Evolutionary conservation across 257 asterid genomes (phyloP), one percentile per base, ranked within the genome.

Genomic region (Asclepias syriaca): DNA sequence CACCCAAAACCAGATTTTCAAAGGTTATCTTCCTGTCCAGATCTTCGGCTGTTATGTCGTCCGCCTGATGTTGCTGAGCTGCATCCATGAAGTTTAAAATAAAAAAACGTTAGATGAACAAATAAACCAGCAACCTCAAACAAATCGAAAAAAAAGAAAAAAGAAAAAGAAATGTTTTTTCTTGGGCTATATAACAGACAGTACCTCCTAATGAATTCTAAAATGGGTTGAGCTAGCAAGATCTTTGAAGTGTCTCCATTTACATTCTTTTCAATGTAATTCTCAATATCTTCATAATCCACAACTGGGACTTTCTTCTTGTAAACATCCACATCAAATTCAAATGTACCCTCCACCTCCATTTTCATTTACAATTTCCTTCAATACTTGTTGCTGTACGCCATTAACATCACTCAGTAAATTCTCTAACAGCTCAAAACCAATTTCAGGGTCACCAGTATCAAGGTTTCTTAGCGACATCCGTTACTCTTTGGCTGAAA

Each of bases 21-120:
- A 56, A 39, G 27, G 60, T 9, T 10, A 24, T n/a, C 21, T n/a
- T 70, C 13, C 55, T 37, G 14, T 39, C 12, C 13, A 4, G 40
- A 21, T 39, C 66, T 39, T 70, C 74, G 21, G 53, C 24, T 37
- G 66, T 70, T 0, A 14, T 50, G 59, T 15, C 22, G 6, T 43
- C 74, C 74, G 1, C 67, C 74, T 34, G 75, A 71, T 59, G 75
- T 71, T 24, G 32, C 59, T 21, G 75, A 59, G 68, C 69, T 71
- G 69, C 51, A 70, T 70, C 12, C 2, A 15, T 2, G 19, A 51
- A 51, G 8, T 12, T 6, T 13, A 2, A 50, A 16, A 68, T 40
- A 40, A 40, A 40, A 6, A 1, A n/a, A n/a, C 10, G 2, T 16
- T 2, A 21, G 2, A 49, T 27, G 39, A 15, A 13, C 14, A 68